These are phyloP conservation scores for Zygosaccharomyces pseudobailii DNA, from an alignment of 1,139 yeast genomes.

Conservation along the genomic window DNA sequence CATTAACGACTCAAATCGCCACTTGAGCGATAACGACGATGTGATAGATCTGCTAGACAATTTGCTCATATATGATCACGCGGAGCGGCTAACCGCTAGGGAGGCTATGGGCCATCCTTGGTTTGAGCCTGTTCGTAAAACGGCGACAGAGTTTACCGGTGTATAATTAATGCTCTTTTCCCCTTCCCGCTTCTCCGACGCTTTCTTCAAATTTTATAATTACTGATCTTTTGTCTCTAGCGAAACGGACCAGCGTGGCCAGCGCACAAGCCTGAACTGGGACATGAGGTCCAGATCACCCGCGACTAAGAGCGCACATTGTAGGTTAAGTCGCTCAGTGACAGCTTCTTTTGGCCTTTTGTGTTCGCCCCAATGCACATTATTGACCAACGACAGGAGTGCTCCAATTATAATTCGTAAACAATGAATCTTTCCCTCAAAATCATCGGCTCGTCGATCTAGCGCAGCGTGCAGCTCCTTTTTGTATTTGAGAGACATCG, in stretches of 20 bases:
- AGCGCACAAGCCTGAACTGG: constrained; percentile 14
- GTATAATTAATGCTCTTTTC: not conserved
- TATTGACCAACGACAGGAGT: constrained; percentile 6
- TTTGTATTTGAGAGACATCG: constrained; percentile 8
- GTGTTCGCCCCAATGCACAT: constrained; percentile 5
- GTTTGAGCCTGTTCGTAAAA: constrained; percentile 32
- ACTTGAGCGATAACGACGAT: constrained; percentile 57
- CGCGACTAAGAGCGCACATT: constrained; percentile 17
- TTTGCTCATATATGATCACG: constrained; percentile 86
- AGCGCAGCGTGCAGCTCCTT: constrained; percentile 8
- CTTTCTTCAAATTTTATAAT: not conserved
- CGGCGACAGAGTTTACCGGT: constrained; percentile 2
- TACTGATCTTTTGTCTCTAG: not conserved
- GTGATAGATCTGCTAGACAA: constrained; percentile 81
- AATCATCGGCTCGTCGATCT: constrained; percentile 2
- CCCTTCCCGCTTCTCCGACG: not conserved
- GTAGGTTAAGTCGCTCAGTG: constrained; percentile 14
- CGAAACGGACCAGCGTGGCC: constrained; percentile 16
- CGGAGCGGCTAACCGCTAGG: constrained; percentile 85
- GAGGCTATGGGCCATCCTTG: constrained; percentile 90
- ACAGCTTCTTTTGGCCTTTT: constrained; percentile 1
- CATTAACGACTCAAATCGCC: constrained; percentile 67
- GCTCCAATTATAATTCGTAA: constrained; percentile 8
- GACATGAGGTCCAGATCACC: constrained; percentile 18
- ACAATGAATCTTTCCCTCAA: constrained; percentile 2